Evolutionary conservation across 352 stramenopile genomes (phyloP).

Genomic region (Phytophthora brassicae): DNA sequence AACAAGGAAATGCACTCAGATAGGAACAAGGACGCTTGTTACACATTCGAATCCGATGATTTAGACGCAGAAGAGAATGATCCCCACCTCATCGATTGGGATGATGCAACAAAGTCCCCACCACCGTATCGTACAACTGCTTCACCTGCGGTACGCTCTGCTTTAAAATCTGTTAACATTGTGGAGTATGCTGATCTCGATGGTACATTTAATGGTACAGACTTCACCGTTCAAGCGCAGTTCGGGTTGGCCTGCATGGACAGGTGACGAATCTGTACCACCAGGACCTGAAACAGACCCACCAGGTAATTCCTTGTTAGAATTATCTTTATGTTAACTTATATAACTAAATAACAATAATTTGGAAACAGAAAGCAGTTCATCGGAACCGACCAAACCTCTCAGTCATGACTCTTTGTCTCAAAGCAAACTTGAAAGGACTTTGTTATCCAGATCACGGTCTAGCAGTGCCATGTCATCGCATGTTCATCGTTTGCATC

Average conservation of each 20-base stretch:
- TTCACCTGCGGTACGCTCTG: slow-evolving; percentile 15
- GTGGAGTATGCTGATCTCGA: background rate
- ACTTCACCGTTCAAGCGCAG: slow-evolving; percentile 32
- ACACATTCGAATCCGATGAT: slow-evolving; percentile 3
- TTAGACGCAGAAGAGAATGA: slow-evolving; percentile 23
- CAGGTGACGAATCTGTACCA: slow-evolving; percentile 19
- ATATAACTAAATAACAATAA: background rate
- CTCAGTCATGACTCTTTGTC: slow-evolving; percentile 12
- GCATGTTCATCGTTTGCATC: slow-evolving; percentile 6
- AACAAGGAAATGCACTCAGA: slow-evolving; percentile 6
- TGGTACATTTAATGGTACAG: slow-evolving; percentile 1
- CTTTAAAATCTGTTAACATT: too few relatives aligned
- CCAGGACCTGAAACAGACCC: slow-evolving; percentile 9
- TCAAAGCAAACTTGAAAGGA: slow-evolving; percentile 15
- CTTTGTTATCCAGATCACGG: background rate
- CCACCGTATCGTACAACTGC: slow-evolving; percentile 19
- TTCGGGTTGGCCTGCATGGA: slow-evolving; percentile 28
- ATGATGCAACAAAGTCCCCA: slow-evolving; percentile 17
- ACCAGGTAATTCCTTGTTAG: slow-evolving; percentile 12
- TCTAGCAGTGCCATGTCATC: slow-evolving; percentile 15
- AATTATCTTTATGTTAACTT: background rate
- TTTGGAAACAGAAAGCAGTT: slow-evolving; percentile 8
- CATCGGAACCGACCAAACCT: slow-evolving; percentile 4
- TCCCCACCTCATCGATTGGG: slow-evolving; percentile 20
- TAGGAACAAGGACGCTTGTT: slow-evolving; percentile 16